A percentile compares a stretch with the other conserved stretches of the same genome.
Evolutionary conservation across 495 filamentous ascomycete species (phyloP).

Genomic region (Hypoxylon cercidicola): DNA sequence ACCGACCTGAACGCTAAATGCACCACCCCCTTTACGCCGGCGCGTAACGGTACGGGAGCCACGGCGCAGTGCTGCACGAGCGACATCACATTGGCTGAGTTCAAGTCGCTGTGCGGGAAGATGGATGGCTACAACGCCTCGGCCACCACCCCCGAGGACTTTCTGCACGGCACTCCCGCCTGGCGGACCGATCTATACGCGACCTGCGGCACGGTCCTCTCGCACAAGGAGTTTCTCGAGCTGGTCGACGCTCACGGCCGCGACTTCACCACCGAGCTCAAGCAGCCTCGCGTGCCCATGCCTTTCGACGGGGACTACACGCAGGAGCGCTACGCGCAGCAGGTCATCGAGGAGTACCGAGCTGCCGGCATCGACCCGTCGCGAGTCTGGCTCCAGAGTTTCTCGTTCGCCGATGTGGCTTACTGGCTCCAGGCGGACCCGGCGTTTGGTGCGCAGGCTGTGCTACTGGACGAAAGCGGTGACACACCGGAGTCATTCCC

Average conservation of each 20-base stretch:
- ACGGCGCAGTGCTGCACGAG: slow-evolving; percentile 70
- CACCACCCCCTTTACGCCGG: slow-evolving; percentile 67
- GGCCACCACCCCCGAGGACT: slow-evolving; percentile 63
- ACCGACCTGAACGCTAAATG: slow-evolving; percentile 69
- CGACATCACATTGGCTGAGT: slow-evolving; percentile 69
- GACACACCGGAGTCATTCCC: slow-evolving; percentile 56
- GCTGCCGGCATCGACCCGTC: slow-evolving; percentile 59
- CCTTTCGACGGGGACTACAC: slow-evolving; percentile 70
- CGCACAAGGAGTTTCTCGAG: slow-evolving; percentile 63
- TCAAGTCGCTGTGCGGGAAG: slow-evolving; percentile 69
- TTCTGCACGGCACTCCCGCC: slow-evolving; percentile 61
- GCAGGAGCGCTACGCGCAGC: slow-evolving; percentile 65
- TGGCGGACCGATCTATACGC: slow-evolving; percentile 70
- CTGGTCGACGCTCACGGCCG: slow-evolving; percentile 62
- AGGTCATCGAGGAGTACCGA: slow-evolving; percentile 68
- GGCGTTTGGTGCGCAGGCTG: slow-evolving; percentile 64
- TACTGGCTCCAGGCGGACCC: slow-evolving; percentile 70
- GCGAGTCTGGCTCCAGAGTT: slow-evolving; percentile 69
- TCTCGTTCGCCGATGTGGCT: slow-evolving; percentile 66
- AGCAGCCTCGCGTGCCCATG: slow-evolving; percentile 68
- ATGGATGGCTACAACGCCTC: slow-evolving; percentile 67
- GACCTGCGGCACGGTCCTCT: slow-evolving; percentile 63
- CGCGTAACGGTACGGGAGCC: slow-evolving; percentile 50
- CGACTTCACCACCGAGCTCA: slow-evolving; percentile 70
- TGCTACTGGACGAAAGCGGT: slow-evolving; percentile 67